Conservation (phyloP, 2,329 filamentous ascomycete genomes). For the Exophiala calicioides region DNA sequence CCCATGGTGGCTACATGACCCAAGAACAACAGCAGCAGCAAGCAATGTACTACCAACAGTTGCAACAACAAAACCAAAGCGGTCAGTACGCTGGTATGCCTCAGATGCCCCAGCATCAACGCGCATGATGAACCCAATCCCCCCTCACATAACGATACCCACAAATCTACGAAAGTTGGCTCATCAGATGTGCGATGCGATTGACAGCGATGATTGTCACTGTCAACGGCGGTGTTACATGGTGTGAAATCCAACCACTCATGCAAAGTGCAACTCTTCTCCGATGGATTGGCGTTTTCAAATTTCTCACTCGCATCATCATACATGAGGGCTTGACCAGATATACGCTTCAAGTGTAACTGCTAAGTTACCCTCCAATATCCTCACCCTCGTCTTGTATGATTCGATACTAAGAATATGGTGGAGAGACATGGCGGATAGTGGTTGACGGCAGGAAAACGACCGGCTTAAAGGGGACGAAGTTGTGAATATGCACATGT, state of each 20-base stretch:
- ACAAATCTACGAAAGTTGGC: constrained; percentile 7
- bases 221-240: constrained; percentile 5
- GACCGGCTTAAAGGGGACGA: too few relatives aligned
- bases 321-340: constrained; percentile 7
- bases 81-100: constrained; percentile 75
- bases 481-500: too few relatives aligned
- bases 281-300: constrained; percentile 13
- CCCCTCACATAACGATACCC: constrained; percentile 23
- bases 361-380: constrained; percentile 5
- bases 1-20: constrained; percentile 71
- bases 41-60: constrained; percentile 79
- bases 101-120: constrained; percentile 79
- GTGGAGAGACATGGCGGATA: neutral
- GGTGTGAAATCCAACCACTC: constrained; percentile 1
- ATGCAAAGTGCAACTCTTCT: constrained; percentile 2
- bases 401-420: constrained; percentile 4
- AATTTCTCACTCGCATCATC: constrained; percentile 11
- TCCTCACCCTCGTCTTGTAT: constrained; percentile 10
- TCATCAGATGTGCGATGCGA: constrained; percentile 3
- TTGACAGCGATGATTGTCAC: too few relatives aligned
- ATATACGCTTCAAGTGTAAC: constrained; percentile 12
- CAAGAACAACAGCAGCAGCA: constrained; percentile 72
- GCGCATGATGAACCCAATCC: constrained; percentile 44
- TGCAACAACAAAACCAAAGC: constrained; percentile 66
- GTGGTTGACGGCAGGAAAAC: too few relatives aligned